Conservation (phyloP, 768 basidiomycete genomes). For the Agaricus blazei region DNA sequence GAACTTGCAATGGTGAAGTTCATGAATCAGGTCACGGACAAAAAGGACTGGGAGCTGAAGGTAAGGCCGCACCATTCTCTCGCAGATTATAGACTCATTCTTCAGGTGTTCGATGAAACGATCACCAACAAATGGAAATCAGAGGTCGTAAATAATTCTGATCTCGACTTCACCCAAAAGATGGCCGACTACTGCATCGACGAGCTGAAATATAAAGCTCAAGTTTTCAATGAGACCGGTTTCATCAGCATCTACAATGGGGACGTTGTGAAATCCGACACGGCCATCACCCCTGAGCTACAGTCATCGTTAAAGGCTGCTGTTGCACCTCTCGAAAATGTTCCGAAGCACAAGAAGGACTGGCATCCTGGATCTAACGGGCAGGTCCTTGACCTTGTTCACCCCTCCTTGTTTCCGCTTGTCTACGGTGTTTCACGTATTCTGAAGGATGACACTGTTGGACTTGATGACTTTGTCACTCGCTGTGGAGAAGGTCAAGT, state of each 20-base stretch:
- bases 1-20: conserved; percentile 16
- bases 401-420: conserved; percentile 36
- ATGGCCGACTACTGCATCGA: conserved; percentile 17
- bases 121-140: conserved; percentile 16
- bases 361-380: conserved; percentile 40
- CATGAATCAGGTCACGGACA: conserved; percentile 18
- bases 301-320: conserved; percentile 16
- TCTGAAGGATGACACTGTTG: conserved; percentile 5
- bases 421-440: conserved; percentile 25
- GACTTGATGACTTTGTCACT: conserved; percentile 14
- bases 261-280: conserved; percentile 24
- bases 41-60: conserved; percentile 16
- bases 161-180: conserved; percentile 4
- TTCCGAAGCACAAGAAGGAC: conserved; percentile 29
- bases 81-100: too few relatives aligned
- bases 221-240: conserved; percentile 7
- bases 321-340: conserved; percentile 26
- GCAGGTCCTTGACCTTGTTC: conserved; percentile 40
- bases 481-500: conserved; percentile 15
- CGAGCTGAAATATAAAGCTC: conserved; percentile 17
- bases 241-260: conserved; percentile 14
- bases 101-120: conserved; percentile 14
- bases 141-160: conserved; percentile 6
- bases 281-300: conserved; percentile 18
- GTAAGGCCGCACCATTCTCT: background rate